Evolutionary conservation across 176 grass and related monocot species (phyloP), one percentile per base, ranked within the genome.

Genomic region (Poa pratensis): DNA sequence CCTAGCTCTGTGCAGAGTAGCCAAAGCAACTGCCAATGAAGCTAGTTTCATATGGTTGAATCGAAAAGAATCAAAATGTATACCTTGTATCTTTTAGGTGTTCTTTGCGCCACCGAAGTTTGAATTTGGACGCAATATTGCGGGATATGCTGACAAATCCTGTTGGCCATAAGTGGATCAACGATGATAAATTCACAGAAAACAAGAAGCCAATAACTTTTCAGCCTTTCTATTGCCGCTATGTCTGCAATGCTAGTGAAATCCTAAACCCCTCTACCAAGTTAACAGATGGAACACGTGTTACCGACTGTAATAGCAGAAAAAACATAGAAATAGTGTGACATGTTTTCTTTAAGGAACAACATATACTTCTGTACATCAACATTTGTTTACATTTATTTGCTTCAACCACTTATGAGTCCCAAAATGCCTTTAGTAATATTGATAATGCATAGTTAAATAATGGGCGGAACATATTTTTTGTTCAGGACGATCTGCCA

Each of bases 81-180:
- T 82, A 86, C 86, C 83, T 79, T 26, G 75, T 81, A 54, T 69
- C 79, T 54, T 90, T 90, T 43, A 94, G 32, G 86, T 80, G 77
- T 94, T 92, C 80, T 89, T 94, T 17, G 92, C 81, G 67, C 90
- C 90, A 69, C 83, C 73, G 55, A 94, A 94, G 76, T 88, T 94
- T 24, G 78, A 85, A 86, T 73, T 89, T 53, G 89, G 92, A 39
- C 84, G 87, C 67, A 90, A 27, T 65, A 65, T 69, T 24, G 72
- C 52, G 4, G 84, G 53, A 92, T 88, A 92, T 32, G 90, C 63
- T 64, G 92, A 83, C 66, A 92, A 85, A 83, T 94, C 90, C 92
- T 94, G 90, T 42, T 90, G 78, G 40, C n/a, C 75, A 81, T 54
- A 82, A 63, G 35, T 66, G 46, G 80, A 85, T 55, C 11, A 78